These are phyloP conservation scores for Ophiostoma ips DNA, from an alignment of 2,329 filamentous ascomycete species.

Conservation along the genomic window DNA sequence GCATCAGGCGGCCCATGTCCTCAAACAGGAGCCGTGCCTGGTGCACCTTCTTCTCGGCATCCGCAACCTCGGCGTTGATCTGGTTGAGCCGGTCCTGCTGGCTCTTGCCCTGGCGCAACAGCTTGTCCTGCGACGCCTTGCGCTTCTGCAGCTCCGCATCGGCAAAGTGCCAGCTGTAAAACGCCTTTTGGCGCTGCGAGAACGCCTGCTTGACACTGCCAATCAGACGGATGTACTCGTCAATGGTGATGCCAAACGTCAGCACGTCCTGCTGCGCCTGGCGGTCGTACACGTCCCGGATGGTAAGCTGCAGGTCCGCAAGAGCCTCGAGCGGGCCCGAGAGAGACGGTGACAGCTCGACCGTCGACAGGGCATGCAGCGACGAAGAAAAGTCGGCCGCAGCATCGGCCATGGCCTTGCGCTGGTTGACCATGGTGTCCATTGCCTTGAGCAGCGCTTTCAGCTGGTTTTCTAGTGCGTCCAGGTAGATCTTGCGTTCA, in stretches of 20 bases:
- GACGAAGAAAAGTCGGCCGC: conserved; percentile 88
- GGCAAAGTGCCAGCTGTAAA: conserved; percentile 83
- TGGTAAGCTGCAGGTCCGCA: conserved; percentile 85
- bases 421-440: conserved; percentile 80
- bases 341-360: conserved; percentile 79
- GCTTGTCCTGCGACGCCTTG: conserved; percentile 78
- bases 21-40: conserved; percentile 84
- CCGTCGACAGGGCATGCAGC: conserved; percentile 79
- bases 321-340: conserved; percentile 82
- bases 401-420: conserved; percentile 85
- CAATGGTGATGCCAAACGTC: conserved; percentile 91
- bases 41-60: conserved; percentile 86
- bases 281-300: conserved; percentile 87
- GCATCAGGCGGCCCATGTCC: conserved; percentile 92
- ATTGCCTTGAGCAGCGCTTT: conserved; percentile 86
- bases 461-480: conserved; percentile 82
- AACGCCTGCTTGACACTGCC: conserved; percentile 92
- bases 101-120: conserved; percentile 85
- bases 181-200: conserved; percentile 82
- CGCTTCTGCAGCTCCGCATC: conserved; percentile 86
- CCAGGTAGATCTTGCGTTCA: conserved; percentile 85
- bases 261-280: conserved; percentile 95
- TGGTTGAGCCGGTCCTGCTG: conserved; percentile 93
- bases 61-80: conserved; percentile 82
- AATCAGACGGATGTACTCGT: conserved; percentile 95